Evolutionary conservation across 2,329 filamentous ascomycete species (phyloP), one percentile per base, ranked within the genome.

Genomic region (Cladosporium sp.): DNA sequence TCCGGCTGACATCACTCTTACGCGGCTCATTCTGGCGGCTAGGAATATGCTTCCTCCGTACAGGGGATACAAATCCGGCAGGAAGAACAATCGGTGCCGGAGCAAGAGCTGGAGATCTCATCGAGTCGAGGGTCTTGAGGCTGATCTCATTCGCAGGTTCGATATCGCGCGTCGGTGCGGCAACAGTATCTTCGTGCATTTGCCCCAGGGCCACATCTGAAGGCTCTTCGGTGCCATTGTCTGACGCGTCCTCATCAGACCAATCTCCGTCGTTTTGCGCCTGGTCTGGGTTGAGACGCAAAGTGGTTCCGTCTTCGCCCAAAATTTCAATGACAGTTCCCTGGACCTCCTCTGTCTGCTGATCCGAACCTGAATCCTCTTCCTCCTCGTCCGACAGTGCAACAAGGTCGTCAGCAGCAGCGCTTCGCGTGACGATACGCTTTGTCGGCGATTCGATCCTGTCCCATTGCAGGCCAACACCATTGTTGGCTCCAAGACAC

Each of bases 31-130:
- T 3, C 34, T 42, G 20, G 20, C 50, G 30, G 39, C 51, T 47
- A 3, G 50, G 7, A 20, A 51, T 14, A 14, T 34, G 30, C 20
- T 49, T 54, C 36, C 51, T 50, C 43, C 67, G 64, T 3, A 63
- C 65, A 9, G 69, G 69, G 6, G 65, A 68, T n/a, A 70, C 67
- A 51, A 72, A 72, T 15, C 69, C 69, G n/a, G 64, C 64, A 39
- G 69, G 69, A 11, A 71, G 60, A 22, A 30, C 19, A 15, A 37
- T 19, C 1, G 51, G 25, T 22, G 9, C 36, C 17, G 52, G 14
- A 5, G 30, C 30, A 34, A 34, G 30, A 9, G 30, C 30, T 34
- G 30, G 30, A 9, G 30, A 11, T 9, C 9, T 34, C 11, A 12
- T 3, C 30, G 9, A 34, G 30, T 34, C 30, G 30, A 9, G 7